Base-by-base conservation (phyloP, 1,139 yeast genomes). In the Magnusiomyces fungicola region DNA sequence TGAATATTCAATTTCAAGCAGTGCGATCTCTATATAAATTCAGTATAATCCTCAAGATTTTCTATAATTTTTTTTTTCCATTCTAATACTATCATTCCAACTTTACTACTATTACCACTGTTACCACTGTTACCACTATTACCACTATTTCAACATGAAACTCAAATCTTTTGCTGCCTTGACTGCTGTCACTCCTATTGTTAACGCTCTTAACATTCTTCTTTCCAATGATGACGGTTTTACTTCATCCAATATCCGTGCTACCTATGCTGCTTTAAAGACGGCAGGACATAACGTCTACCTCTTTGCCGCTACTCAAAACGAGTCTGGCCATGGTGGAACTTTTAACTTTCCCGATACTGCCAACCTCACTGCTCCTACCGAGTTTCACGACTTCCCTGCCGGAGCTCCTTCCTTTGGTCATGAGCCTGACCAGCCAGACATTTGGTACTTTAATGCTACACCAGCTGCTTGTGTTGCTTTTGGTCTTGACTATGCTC, bases 171-270 rank as follows among this genome's bases (percentile, higher is more conserved):
- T 12, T 7, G 30, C 30, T 12, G 27, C 24, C 9, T 18, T 38
- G 29, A 34, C 44, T 25, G 34, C 46, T 30, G 12, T 18, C n/a
- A 18, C 41, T 4, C 21, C 39, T 37, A 36, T 36, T n/a, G 40
- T 16, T 12, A 7, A 21, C 19, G 46, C 46, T 12, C 39, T 43
- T 10, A 43, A 43, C 65, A 78, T 79, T 58, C 64, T 79, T 51
- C 68, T 79, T 53, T 72, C 82, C 57, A 78, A 79, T 59, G 84
- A 79, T 64, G 84, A 79, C 60, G 74, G 79, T 34, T 79, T 78
- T 78, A 74, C 74, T 23, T 67, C 82, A 29, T 76, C 82, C 52
- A 77, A 78, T 64, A 75, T 79, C 62, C 75, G 83, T 65, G 81
- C 83, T 37, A 66, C 79, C 41, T 79, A 78, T 72, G 68, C 73